A percentile compares a stretch with the other conserved stretches of the same genome.
phyloP scores from a whole-genome alignment of 441 rosid genomes.

The Arabidopsis hybrid region DNA sequence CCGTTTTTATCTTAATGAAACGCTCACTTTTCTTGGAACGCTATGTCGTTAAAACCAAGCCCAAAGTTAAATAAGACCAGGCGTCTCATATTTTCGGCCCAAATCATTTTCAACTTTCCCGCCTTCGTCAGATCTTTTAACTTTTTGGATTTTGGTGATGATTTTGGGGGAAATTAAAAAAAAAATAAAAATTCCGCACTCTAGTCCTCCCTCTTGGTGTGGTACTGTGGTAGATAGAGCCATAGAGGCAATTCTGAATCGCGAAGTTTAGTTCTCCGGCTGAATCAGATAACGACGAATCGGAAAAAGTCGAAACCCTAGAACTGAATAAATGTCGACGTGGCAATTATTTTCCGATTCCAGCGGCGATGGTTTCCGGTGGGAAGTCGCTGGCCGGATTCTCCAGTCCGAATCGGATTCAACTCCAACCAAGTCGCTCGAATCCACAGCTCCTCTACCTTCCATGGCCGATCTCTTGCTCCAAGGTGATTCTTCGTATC shows the following conservation, averaged over 20 bases:
- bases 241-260: background rate
- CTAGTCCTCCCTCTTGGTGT: background rate
- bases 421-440: constrained; percentile 32
- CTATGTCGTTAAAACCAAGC: background rate
- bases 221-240: background rate
- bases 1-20: background rate
- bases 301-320: constrained; percentile 16
- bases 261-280: background rate
- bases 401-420: constrained; percentile 39
- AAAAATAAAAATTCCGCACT: background rate
- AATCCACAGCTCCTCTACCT: constrained; percentile 51
- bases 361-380: constrained; percentile 58
- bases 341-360: constrained; percentile 71
- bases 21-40: constrained; percentile 8
- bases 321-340: constrained; percentile 62
- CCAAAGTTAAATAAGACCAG: background rate
- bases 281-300: constrained; percentile 10
- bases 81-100: constrained; percentile 19
- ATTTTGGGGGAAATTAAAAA: background rate
- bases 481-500: constrained; percentile 51
- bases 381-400: constrained; percentile 61
- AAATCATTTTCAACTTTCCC: constrained; percentile 54
- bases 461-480: constrained; percentile 74
- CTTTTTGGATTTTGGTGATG: background rate
- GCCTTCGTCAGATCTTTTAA: constrained; percentile 34